Conservation (phyloP, 1,284 basidiomycete genomes). For the Mycena sp. region DNA sequence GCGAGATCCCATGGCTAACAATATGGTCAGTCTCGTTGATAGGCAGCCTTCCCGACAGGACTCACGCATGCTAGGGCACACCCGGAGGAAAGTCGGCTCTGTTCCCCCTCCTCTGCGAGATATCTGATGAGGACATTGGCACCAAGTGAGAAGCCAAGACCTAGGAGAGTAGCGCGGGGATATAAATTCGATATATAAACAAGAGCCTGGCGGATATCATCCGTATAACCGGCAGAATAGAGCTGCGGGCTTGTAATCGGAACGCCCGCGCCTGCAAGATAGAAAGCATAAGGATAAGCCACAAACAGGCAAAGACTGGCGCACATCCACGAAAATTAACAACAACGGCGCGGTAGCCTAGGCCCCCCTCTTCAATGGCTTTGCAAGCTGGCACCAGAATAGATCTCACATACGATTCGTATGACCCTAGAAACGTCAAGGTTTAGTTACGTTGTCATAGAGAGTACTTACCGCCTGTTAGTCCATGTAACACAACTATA, state of each 20-base stretch:
- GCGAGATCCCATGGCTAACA: conserved; percentile 84
- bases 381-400: conserved; percentile 25
- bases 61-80: conserved; percentile 85
- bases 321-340: conserved; percentile 89
- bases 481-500: conserved; percentile 85
- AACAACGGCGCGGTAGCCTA: conserved; percentile 32
- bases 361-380: conserved; percentile 24
- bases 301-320: conserved; percentile 39
- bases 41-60: conserved; percentile 6
- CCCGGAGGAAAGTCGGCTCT: conserved; percentile 79
- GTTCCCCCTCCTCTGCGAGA: conserved; percentile 86
- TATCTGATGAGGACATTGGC: conserved; percentile 94
- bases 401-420: conserved; percentile 66
- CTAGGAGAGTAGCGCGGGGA: conserved; percentile 85
- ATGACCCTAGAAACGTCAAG: conserved; percentile 63
- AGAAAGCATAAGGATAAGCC: conserved; percentile 18
- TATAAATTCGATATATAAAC: conserved; percentile 80
- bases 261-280: conserved; percentile 75
- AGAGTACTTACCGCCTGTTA: conserved; percentile 76
- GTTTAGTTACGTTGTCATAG: background rate
- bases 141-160: conserved; percentile 94
- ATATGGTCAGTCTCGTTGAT: conserved; percentile 1
- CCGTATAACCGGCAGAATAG: conserved; percentile 89
- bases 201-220: conserved; percentile 86
- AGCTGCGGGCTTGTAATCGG: conserved; percentile 84